Base-by-base conservation (phyloP, 2,329 filamentous ascomycete genomes). In the Colletotrichum noveboracense region DNA sequence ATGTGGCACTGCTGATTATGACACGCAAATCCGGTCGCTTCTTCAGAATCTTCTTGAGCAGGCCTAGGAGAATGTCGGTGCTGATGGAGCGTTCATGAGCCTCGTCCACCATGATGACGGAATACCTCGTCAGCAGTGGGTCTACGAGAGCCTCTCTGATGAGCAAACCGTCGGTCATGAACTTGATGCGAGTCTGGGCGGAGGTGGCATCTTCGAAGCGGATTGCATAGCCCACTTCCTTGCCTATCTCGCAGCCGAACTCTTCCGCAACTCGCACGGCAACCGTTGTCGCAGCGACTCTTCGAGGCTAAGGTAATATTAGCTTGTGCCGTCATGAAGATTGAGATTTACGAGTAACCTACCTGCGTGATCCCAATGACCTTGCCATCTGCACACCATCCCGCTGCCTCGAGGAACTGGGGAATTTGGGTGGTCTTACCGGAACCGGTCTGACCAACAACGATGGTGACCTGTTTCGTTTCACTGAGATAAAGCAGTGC, bases 371-470 rank as follows among this genome's bases (percentile, higher is more conserved):
- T 90, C 24, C 93, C 96, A 79, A 99, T 94, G 61, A 94, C 84
- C 82, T 96, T 97, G 24, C 94, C 95, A 82, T 96, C 91, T 32
- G 90, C 89, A 82, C 95, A 96, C 96, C 96, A 98, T 84, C 96
- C 96, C 80, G 94, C 95, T 79, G 94, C 89, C 74, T 98, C 93
- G 14, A 98, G 90, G 80, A 94, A 98, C 80, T 98, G 96, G 1
- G 97, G 97, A 58, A 98, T 93, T 82, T 98, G 97, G 0, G 97
- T 98, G 2, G 96, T 98, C 85, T 98, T 98, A 56, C 96, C 96
- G 28, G 95, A 98, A 6, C 97, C 97, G 2, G 97, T 98, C 82
- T 98, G 96, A 10, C 96, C 97, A 70, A 98, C 93, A 14, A 98
- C 92, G 66, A 98, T 95, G 0, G 95, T 96, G 73, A 98, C 93